These are phyloP conservation scores for Coffea canephora DNA, from an alignment of 257 asterid genomes.

Conservation along the genomic window DNA sequence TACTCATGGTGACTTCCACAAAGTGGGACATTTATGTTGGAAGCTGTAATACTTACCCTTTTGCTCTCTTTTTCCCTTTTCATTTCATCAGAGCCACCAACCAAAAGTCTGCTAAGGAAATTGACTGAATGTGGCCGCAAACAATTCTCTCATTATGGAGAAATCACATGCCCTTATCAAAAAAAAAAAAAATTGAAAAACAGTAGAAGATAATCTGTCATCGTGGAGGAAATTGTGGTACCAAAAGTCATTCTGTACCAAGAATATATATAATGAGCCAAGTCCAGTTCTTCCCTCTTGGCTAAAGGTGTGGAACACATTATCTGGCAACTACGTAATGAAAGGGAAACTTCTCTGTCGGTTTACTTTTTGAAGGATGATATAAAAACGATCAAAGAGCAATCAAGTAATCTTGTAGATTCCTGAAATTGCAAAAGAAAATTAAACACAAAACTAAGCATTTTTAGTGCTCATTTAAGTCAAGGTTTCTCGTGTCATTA, in stretches of 20 bases:
- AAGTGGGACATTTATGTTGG: background rate
- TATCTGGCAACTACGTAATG: background rate
- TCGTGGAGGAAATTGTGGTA: background rate
- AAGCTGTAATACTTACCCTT: background rate
- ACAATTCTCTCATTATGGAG: background rate
- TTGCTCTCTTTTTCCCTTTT: too few relatives aligned
- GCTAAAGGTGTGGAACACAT: background rate
- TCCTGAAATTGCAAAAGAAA: background rate
- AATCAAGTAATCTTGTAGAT: background rate
- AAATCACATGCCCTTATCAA: background rate
- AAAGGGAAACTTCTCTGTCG: too few relatives aligned
- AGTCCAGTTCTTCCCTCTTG: background rate
- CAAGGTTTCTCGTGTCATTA: background rate
- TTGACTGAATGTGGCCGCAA: background rate
- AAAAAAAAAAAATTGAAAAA: background rate
- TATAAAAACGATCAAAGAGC: background rate
- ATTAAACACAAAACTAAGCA: background rate
- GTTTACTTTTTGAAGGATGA: too few relatives aligned
- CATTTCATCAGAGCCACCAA: background rate
- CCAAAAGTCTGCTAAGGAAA: background rate
- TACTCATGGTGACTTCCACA: background rate
- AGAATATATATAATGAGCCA: background rate
- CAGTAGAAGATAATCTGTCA: background rate
- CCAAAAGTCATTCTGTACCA: background rate
- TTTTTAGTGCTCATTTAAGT: background rate